These are phyloP conservation scores for Backusella tarrabulga DNA, from an alignment of 192 early-diverging fungal genomes.

Conservation along the genomic window DNA sequence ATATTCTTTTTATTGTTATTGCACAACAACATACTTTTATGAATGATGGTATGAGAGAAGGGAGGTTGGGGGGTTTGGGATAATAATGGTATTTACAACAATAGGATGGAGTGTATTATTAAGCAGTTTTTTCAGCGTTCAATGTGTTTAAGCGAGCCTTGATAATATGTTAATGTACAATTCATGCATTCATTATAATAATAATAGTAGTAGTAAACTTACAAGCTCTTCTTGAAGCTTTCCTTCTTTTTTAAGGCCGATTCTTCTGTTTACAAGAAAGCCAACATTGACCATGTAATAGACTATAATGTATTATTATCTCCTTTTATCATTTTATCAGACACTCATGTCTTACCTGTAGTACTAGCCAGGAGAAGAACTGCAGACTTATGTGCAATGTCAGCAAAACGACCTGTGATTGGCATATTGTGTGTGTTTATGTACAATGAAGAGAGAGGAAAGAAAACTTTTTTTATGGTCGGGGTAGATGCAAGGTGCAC, in stretches of 20 bases:
- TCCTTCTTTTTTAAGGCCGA: constrained; percentile 38
- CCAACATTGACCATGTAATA: constrained; percentile 37
- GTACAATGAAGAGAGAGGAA: neutral
- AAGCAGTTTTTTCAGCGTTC: constrained; percentile 3
- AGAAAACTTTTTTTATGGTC: neutral
- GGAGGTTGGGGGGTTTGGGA: neutral
- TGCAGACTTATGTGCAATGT: constrained; percentile 38
- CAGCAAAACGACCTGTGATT: constrained; percentile 22
- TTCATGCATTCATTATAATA: neutral
- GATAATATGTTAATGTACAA: too few relatives aligned
- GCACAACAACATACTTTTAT: neutral
- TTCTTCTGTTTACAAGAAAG: constrained; percentile 32
- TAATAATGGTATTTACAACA: neutral
- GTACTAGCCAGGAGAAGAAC: constrained; percentile 34
- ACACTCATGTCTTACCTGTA: constrained; percentile 14
- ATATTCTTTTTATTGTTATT: neutral
- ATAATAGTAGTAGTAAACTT: neutral
- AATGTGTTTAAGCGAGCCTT: constrained; percentile 6
- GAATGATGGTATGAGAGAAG: neutral
- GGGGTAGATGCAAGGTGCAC: neutral
- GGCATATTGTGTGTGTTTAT: constrained; percentile 13
- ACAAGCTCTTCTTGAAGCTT: constrained; percentile 40
- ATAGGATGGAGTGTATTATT: neutral
- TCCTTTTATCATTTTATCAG: neutral
- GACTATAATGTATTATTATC: constrained; percentile 16